A percentile compares a stretch with the other conserved stretches of the same genome.
These are phyloP conservation scores for Sarocladium oryzae DNA, from an alignment of 2,329 filamentous ascomycete genomes.

Conservation along the genomic window DNA sequence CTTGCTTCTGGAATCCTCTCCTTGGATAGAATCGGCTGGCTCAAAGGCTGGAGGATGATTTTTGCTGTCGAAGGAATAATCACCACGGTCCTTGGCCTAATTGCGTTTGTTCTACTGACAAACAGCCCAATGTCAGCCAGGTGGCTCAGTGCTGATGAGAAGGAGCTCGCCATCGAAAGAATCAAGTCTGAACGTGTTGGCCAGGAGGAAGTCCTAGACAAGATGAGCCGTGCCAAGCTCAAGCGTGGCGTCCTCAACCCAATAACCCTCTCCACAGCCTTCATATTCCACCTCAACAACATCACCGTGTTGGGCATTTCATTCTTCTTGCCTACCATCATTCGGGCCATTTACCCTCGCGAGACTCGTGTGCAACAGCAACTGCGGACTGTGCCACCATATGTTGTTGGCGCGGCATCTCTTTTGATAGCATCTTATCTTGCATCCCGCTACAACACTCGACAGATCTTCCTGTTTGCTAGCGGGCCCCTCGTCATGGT, in stretches of 20 bases:
- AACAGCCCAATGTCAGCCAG: constrained; percentile 58
- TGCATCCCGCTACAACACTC: constrained; percentile 43
- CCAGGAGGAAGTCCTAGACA: constrained; percentile 51
- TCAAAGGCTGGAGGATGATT: constrained; percentile 62
- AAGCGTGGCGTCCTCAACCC: constrained; percentile 51
- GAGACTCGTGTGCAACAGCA: constrained; percentile 49
- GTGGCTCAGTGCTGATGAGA: constrained; percentile 60
- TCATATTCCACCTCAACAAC: constrained; percentile 56
- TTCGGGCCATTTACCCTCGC: constrained; percentile 52
- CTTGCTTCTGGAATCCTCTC: constrained; percentile 56
- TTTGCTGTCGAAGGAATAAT: constrained; percentile 67
- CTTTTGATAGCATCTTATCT: constrained; percentile 47
- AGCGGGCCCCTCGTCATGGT: constrained; percentile 7
- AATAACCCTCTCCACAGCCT: constrained; percentile 41
- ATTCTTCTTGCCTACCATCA: constrained; percentile 60
- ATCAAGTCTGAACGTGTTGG: constrained; percentile 57
- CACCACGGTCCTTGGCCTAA: constrained; percentile 40
- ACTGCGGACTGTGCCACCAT: constrained; percentile 55
- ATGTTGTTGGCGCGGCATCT: constrained; percentile 53
- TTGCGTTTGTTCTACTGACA: constrained; percentile 56
- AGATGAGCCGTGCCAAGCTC: constrained; percentile 46
- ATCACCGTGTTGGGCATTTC: constrained; percentile 57
- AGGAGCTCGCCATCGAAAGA: constrained; percentile 53
- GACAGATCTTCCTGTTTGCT: constrained; percentile 24
- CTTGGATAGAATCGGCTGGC: constrained; percentile 47